Percentiles rank a stretch among this genome's conserved stretches.
These are phyloP conservation scores for Centella asiatica DNA, from an alignment of 129 eudicot genomes.

Conservation along the genomic window DNA sequence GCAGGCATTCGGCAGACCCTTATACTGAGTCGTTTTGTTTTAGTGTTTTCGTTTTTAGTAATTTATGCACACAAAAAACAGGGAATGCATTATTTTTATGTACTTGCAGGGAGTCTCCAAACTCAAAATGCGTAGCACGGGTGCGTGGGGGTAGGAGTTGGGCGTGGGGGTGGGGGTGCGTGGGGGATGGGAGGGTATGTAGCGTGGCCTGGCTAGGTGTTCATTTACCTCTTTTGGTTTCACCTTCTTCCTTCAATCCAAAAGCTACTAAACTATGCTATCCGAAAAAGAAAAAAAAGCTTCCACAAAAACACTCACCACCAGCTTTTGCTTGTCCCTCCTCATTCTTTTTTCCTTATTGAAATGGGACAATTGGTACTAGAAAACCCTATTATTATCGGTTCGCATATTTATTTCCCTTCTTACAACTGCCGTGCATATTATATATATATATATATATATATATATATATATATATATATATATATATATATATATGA, in stretches of 20 bases:
- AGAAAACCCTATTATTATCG: neutral
- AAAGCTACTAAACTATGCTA: neutral
- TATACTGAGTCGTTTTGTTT: neutral
- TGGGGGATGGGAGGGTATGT: neutral
- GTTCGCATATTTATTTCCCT: neutral
- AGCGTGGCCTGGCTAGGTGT: neutral
- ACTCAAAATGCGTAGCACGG: too few species aligned
- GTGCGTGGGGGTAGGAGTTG: neutral
- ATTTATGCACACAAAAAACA: neutral
- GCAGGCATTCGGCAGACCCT: neutral
- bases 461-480: neutral
- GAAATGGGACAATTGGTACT: neutral
- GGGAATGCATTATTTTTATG: neutral
- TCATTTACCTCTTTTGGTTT: neutral
- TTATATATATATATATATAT: neutral
- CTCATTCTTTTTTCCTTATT: neutral
- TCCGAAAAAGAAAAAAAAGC: neutral
- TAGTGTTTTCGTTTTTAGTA: neutral
- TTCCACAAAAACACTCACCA: neutral
- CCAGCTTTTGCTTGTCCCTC: neutral
- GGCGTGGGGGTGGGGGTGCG: neutral
- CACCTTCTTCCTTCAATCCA: neutral
- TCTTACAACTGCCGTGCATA: neutral
- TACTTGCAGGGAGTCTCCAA: slow-evolving; percentile 7
- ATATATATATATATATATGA: neutral